A percentile compares a stretch with the other conserved stretches of the same genome.
Evolutionary conservation across 2,329 filamentous ascomycete genomes (phyloP).

Genomic region (Ophioceras dolichostomum): DNA sequence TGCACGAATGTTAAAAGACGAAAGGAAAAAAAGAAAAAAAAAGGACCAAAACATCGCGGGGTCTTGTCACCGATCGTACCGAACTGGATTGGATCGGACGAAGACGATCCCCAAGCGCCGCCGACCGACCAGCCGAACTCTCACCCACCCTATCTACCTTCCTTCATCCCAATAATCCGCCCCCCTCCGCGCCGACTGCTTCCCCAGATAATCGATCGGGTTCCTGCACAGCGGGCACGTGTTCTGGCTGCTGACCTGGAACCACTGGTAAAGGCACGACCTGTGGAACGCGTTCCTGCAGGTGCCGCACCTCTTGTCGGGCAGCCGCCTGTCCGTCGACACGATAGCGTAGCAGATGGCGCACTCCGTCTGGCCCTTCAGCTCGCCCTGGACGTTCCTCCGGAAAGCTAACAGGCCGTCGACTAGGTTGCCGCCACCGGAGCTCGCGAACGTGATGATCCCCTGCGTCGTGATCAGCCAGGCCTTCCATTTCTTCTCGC

Average conservation of each 20-base stretch:
- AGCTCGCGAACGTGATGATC: constrained; percentile 87
- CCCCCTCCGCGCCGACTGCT: too few relatives aligned
- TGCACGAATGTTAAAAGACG: too few relatives aligned
- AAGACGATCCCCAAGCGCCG: too few relatives aligned
- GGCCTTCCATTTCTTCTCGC: constrained; percentile 82
- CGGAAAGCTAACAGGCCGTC: constrained; percentile 80
- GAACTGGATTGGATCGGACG: too few relatives aligned
- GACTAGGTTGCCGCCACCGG: constrained; percentile 74
- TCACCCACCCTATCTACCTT: too few relatives aligned
- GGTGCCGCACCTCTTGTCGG: constrained; percentile 81
- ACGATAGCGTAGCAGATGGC: constrained; percentile 97
- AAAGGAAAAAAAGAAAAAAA: too few relatives aligned
- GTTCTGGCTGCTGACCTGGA: constrained; percentile 82
- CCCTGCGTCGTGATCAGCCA: constrained; percentile 85
- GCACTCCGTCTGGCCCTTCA: constrained; percentile 91
- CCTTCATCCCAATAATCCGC: too few relatives aligned
- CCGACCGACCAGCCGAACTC: too few relatives aligned
- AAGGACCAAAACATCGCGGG: too few relatives aligned
- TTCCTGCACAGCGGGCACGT: constrained; percentile 90
- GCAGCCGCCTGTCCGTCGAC: constrained; percentile 74
- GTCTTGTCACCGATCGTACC: too few relatives aligned
- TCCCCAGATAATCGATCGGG: constrained; percentile 53
- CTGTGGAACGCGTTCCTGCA: constrained; percentile 93
- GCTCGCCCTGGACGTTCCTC: constrained; percentile 71
- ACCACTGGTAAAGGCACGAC: constrained; percentile 90